Percentiles rank a stretch among this genome's conserved stretches.
These are phyloP conservation scores for Lotus japonicus DNA, from an alignment of 306 rosid species.

Conservation along the genomic window DNA sequence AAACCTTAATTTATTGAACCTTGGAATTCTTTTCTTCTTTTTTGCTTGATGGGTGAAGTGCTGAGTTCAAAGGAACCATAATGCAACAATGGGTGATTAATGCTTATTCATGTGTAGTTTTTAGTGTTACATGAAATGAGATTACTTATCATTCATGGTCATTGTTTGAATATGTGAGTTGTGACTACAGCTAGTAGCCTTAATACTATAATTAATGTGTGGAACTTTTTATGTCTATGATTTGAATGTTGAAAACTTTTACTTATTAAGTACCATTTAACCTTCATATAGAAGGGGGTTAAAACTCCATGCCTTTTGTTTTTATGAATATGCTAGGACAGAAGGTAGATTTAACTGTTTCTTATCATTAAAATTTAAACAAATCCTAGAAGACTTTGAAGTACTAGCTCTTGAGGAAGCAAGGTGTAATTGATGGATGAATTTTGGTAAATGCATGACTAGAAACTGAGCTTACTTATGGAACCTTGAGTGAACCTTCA, in stretches of 20 bases:
- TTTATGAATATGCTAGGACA: neutral
- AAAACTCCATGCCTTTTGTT: neutral
- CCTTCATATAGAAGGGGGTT: neutral
- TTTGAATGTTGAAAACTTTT: too few species aligned
- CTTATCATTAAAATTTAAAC: neutral
- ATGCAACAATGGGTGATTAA: neutral
- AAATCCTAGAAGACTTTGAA: conserved; percentile 1
- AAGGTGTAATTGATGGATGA: neutral
- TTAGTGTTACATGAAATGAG: conserved; percentile 7
- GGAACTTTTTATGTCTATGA: too few species aligned
- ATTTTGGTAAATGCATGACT: neutral
- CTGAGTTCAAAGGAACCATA: neutral
- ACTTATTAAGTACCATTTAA: neutral
- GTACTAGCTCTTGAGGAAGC: neutral
- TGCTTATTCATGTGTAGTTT: conserved; percentile 1
- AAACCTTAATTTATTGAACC: neutral
- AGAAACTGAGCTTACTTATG: conserved; percentile 5
- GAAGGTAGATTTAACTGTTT: neutral
- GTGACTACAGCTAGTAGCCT: too few species aligned
- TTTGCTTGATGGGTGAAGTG: conserved; percentile 14
- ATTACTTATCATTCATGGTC: neutral
- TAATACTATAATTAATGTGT: too few species aligned
- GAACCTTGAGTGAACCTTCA: conserved; percentile 7
- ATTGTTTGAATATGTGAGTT: too few species aligned
- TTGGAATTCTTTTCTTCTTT: neutral